Evolutionary conservation across 257 asterid genomes (phyloP), one percentile per base, ranked within the genome.

Genomic region (Forsythia suspensa): DNA sequence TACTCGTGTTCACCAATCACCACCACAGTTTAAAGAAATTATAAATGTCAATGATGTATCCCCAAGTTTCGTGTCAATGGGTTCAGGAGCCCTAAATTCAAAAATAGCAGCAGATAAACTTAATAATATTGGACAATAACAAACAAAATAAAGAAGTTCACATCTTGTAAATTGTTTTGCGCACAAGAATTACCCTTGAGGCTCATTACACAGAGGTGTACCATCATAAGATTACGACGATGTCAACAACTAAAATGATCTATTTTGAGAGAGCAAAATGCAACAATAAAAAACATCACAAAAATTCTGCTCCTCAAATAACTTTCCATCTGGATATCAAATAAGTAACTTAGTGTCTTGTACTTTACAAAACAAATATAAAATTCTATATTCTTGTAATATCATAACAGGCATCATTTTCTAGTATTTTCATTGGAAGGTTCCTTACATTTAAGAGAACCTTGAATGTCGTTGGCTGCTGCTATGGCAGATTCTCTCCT

Each of bases 401-500:
- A 63, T 21, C 37, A 21, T 63, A 21, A 10, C 4, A 34, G 70
- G 3, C 70, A 63, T 63, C 70, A 63, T 63, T 63, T 63, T 39
- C 8, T 24, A 3, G 70, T 24, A 24, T 63, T 63, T 63, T 24
- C 70, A 4, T 63, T 29, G 38, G 39, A 63, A 63, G 21, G 39
- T 24, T 29, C 39, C 76, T 72, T 24, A 10, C 13, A 48, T 40
- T 72, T 72, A 18, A 43, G 85, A 65, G 83, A 86, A 74, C 76
- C 86, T 82, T 88, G 91, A 82, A 89, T 75, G 72, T 83, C 81
- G 82, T 88, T 79, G 34, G 93, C 92, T 59, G 85, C 86, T 42
- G 76, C 80, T 52, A 91, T 59, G 61, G 95, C 89, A 51, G 94
- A 82, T 72, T 92, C 96, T 76, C 93, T 86, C 70, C 88, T 80